Evolutionary conservation across 176 grass and related monocot species (phyloP), one percentile per base, ranked within the genome.

Genomic region (Zoysia japonica): DNA sequence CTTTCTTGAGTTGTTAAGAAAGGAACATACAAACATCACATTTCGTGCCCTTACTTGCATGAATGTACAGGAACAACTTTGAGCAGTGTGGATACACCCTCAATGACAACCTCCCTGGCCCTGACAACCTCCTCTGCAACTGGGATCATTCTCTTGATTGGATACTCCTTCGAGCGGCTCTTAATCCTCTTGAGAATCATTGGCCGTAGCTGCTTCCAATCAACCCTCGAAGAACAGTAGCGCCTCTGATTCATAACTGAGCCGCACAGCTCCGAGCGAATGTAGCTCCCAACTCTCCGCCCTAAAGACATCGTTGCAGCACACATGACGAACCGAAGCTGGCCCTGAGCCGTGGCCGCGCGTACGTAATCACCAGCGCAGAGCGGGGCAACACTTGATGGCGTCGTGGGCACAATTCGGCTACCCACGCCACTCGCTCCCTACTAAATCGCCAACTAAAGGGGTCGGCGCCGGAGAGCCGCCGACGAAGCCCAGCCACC

Each of bases 131-230:
- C 92, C 64, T 95, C 61, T 2, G 88, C 96, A 6, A 95, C 88
- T 53, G 90, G 96, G 63, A 88, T 85, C 92, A 98, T 98, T 6
- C 61, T 76, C 63, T 66, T 85, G 65, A 98, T 75, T 44, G 92
- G 96, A 79, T 98, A 98, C 1, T 94, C 83, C 37, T 87, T 91
- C 36, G 90, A 56, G 6, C 92, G 81, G 50, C 78, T 88, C 68
- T 55, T 87, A 19, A 94, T 90, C 85, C 96, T 91, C 85, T 92
- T 95, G 5, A 98, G 76, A 79, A 98, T 98, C 92, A 95, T 86
- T 9, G 96, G 96, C 51, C 86, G 86, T 62, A 98, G 84, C 61
- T 93, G 85, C 65, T 77, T 95, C 96, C 90, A 98, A 53, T 98
- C 80, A 67, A 98, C 69, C 76, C 86, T 91, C 8, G 86, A 87